Base-by-base conservation (phyloP, 257 asterid species). In the Salvia hispanica region DNA sequence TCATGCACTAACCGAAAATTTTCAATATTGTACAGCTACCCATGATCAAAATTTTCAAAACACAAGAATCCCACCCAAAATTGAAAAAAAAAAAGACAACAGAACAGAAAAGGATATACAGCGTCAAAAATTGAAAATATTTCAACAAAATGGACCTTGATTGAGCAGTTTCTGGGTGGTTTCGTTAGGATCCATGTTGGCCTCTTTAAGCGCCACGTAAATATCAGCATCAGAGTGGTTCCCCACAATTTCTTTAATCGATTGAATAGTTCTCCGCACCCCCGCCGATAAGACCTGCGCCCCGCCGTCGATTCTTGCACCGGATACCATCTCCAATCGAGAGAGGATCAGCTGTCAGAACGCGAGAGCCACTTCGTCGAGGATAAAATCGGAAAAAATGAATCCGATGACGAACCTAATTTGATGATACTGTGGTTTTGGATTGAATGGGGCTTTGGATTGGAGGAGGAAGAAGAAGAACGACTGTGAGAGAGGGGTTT, bases 141-240 rank as follows among this genome's bases (percentile, higher is more conserved):
- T 66, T 6, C 37, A 59, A 50, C 62, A 40, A 57, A 64, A 59
- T 3, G 14, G 66, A 94, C 99, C 99, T 87, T 88, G 97, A 82
- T 77, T 77, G 57, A 86, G 91, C 87, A 94, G 77, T 76, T 87
- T 94, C 64, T 94, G 99, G 67, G 89, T 18, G 44, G 97, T 91
- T 71, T 94, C 99, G 75, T 94, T 86, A 72, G 99, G 99, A 81
- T 94, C 97, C 96, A 94, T 88, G 62, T 88, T 84, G 8, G 89
- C 71, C 70, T 94, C 99, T 83, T 84, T 90, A 45, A 94, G 95
- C 69, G 86, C 85, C 36, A 74, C 87, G 58, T 94, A 90, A 0
- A 94, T 90, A 72, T 93, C 97, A 62, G 96, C 94, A 65, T 90
- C 96, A 8, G 97, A 84, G 72, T 93, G 96, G 73, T 86, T 83